These are phyloP conservation scores for Hypoxylon sp. DNA, from an alignment of 2,329 filamentous ascomycete genomes.

Conservation along the genomic window DNA sequence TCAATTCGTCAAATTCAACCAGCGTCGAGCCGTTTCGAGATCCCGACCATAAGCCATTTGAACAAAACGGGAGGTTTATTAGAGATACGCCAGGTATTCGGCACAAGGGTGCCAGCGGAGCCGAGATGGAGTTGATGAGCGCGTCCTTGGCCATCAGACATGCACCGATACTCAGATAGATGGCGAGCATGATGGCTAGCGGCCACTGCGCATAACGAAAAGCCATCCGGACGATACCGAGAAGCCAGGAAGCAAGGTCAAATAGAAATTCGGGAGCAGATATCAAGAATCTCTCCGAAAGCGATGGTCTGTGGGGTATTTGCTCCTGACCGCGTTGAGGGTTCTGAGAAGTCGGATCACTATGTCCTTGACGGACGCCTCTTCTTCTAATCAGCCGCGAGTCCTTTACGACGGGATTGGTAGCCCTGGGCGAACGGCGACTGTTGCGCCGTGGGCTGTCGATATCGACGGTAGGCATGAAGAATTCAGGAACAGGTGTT, in stretches of 20 bases:
- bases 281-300: constrained; percentile 55
- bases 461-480: constrained; percentile 66
- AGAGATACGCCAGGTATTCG: constrained; percentile 75
- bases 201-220: constrained; percentile 75
- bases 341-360: constrained; percentile 44
- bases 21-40: constrained; percentile 46
- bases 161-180: constrained; percentile 72
- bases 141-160: constrained; percentile 73
- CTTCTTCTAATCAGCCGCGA: constrained; percentile 51
- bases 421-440: constrained; percentile 55
- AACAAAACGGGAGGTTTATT: constrained; percentile 76
- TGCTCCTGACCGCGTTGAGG: constrained; percentile 38
- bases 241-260: constrained; percentile 63
- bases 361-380: constrained; percentile 45
- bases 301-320: constrained; percentile 32
- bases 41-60: constrained; percentile 49
- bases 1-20: constrained; percentile 81
- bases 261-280: constrained; percentile 59
- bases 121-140: constrained; percentile 71
- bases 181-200: constrained; percentile 71
- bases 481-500: constrained; percentile 66
- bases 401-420: constrained; percentile 53
- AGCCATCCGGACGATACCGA: constrained; percentile 71
- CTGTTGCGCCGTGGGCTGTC: constrained; percentile 58
- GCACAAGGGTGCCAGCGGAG: constrained; percentile 78